A percentile compares a stretch with the other conserved stretches of the same genome.
These are phyloP conservation scores for Solanum tarapatanum DNA, from an alignment of 257 asterid genomes.

Conservation along the genomic window DNA sequence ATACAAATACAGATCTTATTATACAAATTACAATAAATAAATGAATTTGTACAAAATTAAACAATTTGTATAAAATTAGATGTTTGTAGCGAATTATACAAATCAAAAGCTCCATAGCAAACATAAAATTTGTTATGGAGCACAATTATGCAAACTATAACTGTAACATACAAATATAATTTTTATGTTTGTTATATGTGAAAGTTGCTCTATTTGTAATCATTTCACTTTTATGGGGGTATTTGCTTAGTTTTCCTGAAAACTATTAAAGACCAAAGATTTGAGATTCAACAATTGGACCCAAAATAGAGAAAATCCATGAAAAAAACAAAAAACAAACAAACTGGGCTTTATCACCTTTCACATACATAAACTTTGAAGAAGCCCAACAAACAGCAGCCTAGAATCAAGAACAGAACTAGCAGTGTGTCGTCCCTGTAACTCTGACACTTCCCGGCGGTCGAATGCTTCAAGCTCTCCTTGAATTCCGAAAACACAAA, in stretches of 20 bases:
- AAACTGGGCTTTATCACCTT: not conserved
- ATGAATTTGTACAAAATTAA: too few species aligned
- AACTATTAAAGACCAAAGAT: not conserved
- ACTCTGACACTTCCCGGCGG: not conserved
- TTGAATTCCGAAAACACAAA: not conserved
- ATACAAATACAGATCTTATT: too few species aligned
- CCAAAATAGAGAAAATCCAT: not conserved
- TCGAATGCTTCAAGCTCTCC: conserved; percentile 19
- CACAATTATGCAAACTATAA: too few species aligned
- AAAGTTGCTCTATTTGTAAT: too few species aligned
- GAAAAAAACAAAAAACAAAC: not conserved
- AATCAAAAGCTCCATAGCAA: too few species aligned
- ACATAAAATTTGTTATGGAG: too few species aligned
- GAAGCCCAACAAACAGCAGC: not conserved
- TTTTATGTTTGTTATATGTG: too few species aligned
- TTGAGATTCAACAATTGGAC: not conserved
- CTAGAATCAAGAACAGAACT: not conserved
- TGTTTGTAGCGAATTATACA: too few species aligned
- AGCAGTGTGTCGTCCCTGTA: not conserved
- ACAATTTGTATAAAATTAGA: too few species aligned
- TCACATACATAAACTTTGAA: not conserved
- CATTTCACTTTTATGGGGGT: too few species aligned
- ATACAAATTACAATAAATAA: too few species aligned
- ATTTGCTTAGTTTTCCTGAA: not conserved
- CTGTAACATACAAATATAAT: too few species aligned